Percentiles rank a stretch among this genome's conserved stretches.
These are phyloP conservation scores for Colletotrichum camelliae DNA, from an alignment of 2,329 filamentous ascomycete genomes.

Conservation along the genomic window DNA sequence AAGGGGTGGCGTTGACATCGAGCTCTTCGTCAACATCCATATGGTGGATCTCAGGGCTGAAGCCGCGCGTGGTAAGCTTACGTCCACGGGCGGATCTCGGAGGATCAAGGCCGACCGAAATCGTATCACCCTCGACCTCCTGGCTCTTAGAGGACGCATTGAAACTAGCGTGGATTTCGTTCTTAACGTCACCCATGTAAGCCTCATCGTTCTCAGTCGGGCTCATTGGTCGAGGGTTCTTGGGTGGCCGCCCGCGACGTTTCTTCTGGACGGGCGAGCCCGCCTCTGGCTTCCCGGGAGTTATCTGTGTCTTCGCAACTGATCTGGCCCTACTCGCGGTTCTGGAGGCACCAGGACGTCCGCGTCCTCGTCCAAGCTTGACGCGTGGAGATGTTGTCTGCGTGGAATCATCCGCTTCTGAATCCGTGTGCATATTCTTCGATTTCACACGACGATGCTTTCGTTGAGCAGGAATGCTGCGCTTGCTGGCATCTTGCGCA, in stretches of 20 bases:
- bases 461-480: background rate
- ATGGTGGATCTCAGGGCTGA: background rate
- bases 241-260: slow-evolving; percentile 16
- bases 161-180: slow-evolving; percentile 6
- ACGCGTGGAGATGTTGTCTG: background rate
- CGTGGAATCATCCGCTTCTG: background rate
- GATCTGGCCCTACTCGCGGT: background rate
- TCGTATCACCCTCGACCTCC: background rate
- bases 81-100: slow-evolving; percentile 13
- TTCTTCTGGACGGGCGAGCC: slow-evolving; percentile 4
- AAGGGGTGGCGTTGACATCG: background rate
- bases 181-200: background rate
- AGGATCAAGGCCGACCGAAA: slow-evolving; percentile 2
- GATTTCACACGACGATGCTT: slow-evolving; percentile 1
- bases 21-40: slow-evolving; percentile 10
- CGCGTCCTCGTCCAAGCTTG: background rate
- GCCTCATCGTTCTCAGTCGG: background rate
- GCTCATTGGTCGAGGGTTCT: slow-evolving; percentile 5
- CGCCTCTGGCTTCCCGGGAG: background rate
- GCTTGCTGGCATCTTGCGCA: background rate
- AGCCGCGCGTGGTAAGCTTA: background rate
- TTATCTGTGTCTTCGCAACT: background rate
- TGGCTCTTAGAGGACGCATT: background rate
- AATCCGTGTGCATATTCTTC: background rate
- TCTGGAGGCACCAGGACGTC: background rate